These are phyloP conservation scores for Yamadazyma philogaea DNA, from an alignment of 805 yeast genomes.

Conservation along the genomic window DNA sequence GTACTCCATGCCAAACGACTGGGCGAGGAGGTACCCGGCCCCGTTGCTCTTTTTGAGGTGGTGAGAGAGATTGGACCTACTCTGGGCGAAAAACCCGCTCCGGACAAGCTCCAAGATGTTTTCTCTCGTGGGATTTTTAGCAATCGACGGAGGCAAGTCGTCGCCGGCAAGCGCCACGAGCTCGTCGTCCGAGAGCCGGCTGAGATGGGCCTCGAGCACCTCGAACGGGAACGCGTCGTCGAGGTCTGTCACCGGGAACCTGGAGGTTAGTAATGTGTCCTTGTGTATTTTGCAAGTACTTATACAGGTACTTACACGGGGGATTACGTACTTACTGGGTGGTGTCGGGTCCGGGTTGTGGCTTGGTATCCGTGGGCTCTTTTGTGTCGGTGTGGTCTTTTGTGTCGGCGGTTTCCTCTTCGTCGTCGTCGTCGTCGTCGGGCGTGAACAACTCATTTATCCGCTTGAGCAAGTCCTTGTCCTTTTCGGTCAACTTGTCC, in stretches of 20 bases:
- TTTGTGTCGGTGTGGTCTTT: neutral
- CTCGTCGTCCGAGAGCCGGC: conserved; percentile 29
- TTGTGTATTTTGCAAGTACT: neutral
- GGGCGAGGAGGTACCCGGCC: conserved; percentile 49
- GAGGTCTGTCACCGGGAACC: conserved; percentile 28
- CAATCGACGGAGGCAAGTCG: conserved; percentile 43
- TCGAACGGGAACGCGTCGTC: conserved; percentile 33
- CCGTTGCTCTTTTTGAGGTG: conserved; percentile 40
- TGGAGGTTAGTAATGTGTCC: conserved; percentile 1
- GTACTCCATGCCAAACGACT: conserved; percentile 47
- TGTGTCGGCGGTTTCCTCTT: conserved; percentile 2
- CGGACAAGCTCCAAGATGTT: conserved; percentile 43
- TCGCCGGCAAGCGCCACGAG: conserved; percentile 25
- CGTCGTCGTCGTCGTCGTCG: conserved; percentile 20
- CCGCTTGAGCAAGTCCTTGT: conserved; percentile 45
- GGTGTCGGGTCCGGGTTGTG: neutral
- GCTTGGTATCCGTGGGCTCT: too few species aligned
- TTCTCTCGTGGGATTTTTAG: conserved; percentile 26
- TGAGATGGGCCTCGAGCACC: conserved; percentile 31
- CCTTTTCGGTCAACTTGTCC: conserved; percentile 56
- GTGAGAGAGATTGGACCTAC: conserved; percentile 38
- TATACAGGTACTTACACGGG: neutral
- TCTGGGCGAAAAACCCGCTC: conserved; percentile 48
- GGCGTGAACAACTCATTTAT: conserved; percentile 47
- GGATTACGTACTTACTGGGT: conserved; percentile 7